Conservation (phyloP, 768 basidiomycete species). For the Tylopilus sp. region DNA sequence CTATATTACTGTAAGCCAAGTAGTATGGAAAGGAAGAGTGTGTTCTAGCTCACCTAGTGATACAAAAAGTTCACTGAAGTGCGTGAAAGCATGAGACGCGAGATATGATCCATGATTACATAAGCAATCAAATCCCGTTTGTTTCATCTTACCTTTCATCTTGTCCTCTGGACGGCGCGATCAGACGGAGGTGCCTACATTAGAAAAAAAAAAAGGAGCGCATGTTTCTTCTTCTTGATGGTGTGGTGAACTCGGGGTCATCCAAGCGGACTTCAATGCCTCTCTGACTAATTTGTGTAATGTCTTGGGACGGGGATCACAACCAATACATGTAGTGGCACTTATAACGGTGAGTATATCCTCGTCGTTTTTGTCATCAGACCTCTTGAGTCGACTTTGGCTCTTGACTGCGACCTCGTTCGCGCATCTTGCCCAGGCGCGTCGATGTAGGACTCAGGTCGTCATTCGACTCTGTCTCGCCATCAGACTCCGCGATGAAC, state of each 20-base stretch:
- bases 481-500: constrained; percentile 36
- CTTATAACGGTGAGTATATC: constrained; percentile 45
- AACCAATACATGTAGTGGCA: neutral
- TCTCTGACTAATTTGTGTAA: constrained; percentile 54
- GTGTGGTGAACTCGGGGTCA: constrained; percentile 20
- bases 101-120: too few relatives aligned
- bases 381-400: constrained; percentile 9
- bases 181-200: neutral
- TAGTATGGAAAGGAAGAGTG: too few relatives aligned
- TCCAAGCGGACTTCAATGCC: constrained; percentile 28
- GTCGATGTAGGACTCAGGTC: constrained; percentile 32
- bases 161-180: constrained; percentile 29
- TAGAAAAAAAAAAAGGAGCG: constrained; percentile 24
- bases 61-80: too few relatives aligned
- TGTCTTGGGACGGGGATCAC: constrained; percentile 34
- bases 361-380: constrained; percentile 31
- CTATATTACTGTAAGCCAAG: too few relatives aligned
- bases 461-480: constrained; percentile 28
- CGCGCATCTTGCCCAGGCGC: constrained; percentile 33
- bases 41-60: too few relatives aligned
- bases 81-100: too few relatives aligned
- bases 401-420: constrained; percentile 14
- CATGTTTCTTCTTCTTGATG: constrained; percentile 43
- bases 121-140: too few relatives aligned
- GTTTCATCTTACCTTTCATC: constrained; percentile 19